phyloP scores from a whole-genome alignment of 2,329 filamentous ascomycete genomes.

The Colletotrichum gigasporum region DNA sequence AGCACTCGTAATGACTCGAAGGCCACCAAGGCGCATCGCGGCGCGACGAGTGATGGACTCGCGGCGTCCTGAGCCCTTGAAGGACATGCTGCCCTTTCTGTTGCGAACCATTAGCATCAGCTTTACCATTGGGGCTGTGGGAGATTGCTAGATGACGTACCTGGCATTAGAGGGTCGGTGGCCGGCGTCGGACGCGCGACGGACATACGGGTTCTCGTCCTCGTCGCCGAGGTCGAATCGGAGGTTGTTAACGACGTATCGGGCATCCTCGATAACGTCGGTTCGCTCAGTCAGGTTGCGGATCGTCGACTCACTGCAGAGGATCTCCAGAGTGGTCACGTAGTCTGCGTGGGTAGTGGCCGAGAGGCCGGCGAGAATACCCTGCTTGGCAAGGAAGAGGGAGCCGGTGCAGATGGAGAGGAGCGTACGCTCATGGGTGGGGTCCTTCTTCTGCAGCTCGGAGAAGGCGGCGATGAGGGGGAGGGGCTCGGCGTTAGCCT shows the following conservation, averaged over 20 bases:
- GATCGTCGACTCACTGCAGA: constrained; percentile 78
- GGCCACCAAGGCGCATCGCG: constrained; percentile 75
- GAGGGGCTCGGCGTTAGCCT: constrained; percentile 75
- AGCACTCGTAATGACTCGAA: constrained; percentile 81
- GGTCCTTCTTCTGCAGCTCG: constrained; percentile 82
- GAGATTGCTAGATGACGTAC: constrained; percentile 49
- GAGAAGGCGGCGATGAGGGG: constrained; percentile 79
- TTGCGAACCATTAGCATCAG: constrained; percentile 5
- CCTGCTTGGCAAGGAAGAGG: constrained; percentile 79
- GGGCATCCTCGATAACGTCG: constrained; percentile 81
- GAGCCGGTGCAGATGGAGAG: constrained; percentile 83
- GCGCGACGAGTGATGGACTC: constrained; percentile 84
- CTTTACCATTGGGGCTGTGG: not conserved
- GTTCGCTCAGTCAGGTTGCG: constrained; percentile 79
- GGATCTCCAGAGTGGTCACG: constrained; percentile 82
- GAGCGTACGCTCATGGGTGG: constrained; percentile 81
- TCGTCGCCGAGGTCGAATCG: constrained; percentile 85
- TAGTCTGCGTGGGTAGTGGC: constrained; percentile 86
- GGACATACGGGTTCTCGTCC: constrained; percentile 85
- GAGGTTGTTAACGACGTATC: constrained; percentile 92
- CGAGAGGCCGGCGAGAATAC: constrained; percentile 80
- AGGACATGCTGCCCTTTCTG: constrained; percentile 86
- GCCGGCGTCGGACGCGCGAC: constrained; percentile 75
- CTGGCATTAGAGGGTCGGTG: constrained; percentile 69
- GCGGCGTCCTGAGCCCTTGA: constrained; percentile 79